Conservation (phyloP, 208 protist species). For the Lotmaria passim region DNA sequence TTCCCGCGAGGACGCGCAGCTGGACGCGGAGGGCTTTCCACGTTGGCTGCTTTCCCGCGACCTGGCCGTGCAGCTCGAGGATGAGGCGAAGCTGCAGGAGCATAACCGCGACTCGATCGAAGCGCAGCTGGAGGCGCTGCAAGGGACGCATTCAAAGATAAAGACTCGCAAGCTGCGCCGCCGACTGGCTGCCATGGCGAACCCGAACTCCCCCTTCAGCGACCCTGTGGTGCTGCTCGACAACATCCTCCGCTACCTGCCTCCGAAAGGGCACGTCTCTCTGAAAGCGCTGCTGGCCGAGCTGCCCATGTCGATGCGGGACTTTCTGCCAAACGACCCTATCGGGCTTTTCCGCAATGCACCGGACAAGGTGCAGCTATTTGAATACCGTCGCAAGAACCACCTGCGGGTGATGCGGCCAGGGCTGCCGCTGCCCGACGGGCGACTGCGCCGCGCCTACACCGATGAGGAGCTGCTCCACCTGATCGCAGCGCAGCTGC, state of each 20-base stretch:
- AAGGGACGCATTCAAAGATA: conserved; percentile 12
- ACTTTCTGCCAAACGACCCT: conserved; percentile 51
- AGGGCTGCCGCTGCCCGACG: conserved; percentile 58
- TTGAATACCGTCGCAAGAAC: conserved; percentile 59
- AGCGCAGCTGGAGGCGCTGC: conserved; percentile 43
- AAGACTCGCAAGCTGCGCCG: conserved; percentile 44
- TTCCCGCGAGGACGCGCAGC: not conserved
- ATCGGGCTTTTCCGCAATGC: conserved; percentile 40
- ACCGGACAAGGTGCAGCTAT: conserved; percentile 56
- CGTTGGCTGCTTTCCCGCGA: conserved; percentile 21
- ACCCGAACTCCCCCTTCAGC: conserved; percentile 56
- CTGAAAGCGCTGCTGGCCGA: conserved; percentile 39
- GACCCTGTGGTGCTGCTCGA: conserved; percentile 49
- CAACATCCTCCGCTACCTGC: conserved; percentile 57
- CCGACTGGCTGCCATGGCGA: conserved; percentile 36
- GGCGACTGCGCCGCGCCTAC: conserved; percentile 49
- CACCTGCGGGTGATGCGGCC: conserved; percentile 52
- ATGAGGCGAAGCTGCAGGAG: not conserved
- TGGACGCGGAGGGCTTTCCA: conserved; percentile 26
- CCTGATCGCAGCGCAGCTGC: conserved; percentile 47
- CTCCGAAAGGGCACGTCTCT: conserved; percentile 41
- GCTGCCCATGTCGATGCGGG: conserved; percentile 41
- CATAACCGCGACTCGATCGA: conserved; percentile 6
- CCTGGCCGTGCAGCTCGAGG: conserved; percentile 21
- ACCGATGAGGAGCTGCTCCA: conserved; percentile 53